Evolutionary conservation across 176 grass and related monocot species (phyloP), one percentile per base, ranked within the genome.

Genomic region (Paspalum notatum): DNA sequence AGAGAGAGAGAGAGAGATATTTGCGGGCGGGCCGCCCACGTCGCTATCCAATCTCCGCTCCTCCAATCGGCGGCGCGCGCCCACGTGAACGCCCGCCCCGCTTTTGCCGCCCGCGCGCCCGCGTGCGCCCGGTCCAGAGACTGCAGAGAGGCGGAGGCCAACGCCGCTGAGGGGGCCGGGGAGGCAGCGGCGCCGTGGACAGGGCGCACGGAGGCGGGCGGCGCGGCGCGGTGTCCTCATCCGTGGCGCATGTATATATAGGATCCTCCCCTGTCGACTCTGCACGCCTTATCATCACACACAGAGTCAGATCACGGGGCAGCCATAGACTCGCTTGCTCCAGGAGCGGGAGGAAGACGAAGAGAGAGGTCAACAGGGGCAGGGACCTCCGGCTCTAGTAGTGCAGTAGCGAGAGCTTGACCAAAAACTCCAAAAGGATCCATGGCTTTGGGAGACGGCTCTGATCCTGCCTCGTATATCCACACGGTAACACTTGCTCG

Each of bases 401-500:
- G 32, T 32, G 32, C n/a, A n/a, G n/a, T 32, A 32, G 32, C 32
- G 32, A 32, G 3, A 32, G 32, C 32, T 32, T 32, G 32, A 3
- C 32, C 54, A 21, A 56, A 56, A 55, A 46, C 9, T 12, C 25
- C 1, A 15, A 4, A 17, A 63, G 26, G n/a, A 25, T 77, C 44
- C 44, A 90, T 88, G 85, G 85, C 82, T 4, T 53, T 86, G 40
- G 90, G 90, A 37, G 88, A 86, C 39, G 63, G 80, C 17, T 89
- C 87, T 22, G 43, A 7, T 4, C 76, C 93, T 14, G 90, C 90
- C 4, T 90, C 90, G 12, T 97, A 93, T 43, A 97, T 97, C 83
- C 88, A 81, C 75, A 86, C 74, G 93, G 93, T 97, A 89, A 62
- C 2, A 32, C 32, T 32, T 32, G 32, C 32, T n/a, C n/a, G n/a